Conservation (phyloP, 352 stramenopile genomes). For the Phytophthora idaei region DNA sequence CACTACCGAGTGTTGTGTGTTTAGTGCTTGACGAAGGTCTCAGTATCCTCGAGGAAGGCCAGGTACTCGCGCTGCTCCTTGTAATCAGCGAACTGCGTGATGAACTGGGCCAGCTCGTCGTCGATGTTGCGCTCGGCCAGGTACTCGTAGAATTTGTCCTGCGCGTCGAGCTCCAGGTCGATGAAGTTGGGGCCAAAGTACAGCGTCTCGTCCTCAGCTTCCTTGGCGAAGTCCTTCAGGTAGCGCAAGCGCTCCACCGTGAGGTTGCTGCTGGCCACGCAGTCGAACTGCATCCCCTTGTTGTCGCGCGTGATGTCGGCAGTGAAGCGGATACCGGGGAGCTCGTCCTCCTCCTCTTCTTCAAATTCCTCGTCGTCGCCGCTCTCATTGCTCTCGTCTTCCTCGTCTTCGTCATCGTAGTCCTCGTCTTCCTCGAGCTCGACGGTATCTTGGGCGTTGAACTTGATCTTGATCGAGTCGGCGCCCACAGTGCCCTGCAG, state of each 20-base stretch:
- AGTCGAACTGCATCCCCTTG: constrained; percentile 82
- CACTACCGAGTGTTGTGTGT: constrained; percentile 8
- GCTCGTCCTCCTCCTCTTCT: constrained; percentile 68
- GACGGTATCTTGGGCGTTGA: constrained; percentile 77
- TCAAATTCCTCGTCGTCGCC: constrained; percentile 56
- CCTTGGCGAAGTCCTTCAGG: constrained; percentile 56
- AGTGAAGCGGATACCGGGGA: constrained; percentile 80
- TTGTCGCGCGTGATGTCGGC: constrained; percentile 76
- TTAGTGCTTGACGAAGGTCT: constrained; percentile 80
- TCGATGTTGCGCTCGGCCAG: constrained; percentile 79
- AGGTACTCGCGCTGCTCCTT: constrained; percentile 90
- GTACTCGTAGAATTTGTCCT: constrained; percentile 84
- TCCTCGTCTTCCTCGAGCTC: constrained; percentile 72
- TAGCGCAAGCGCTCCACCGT: constrained; percentile 82
- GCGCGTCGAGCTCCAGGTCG: constrained; percentile 85
- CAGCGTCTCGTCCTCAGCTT: constrained; percentile 62
- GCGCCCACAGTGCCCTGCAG: constrained; percentile 56
- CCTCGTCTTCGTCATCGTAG: constrained; percentile 57
- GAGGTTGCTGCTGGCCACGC: constrained; percentile 80
- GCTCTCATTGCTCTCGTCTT: constrained; percentile 38
- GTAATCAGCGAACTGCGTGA: constrained; percentile 81
- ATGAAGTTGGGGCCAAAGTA: constrained; percentile 86
- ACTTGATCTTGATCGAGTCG: constrained; percentile 78
- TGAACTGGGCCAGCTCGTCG: constrained; percentile 86
- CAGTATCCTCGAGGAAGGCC: constrained; percentile 71